Evolutionary conservation across 495 filamentous ascomycete genomes (phyloP).

Genomic region (Parathielavia appendiculata): DNA sequence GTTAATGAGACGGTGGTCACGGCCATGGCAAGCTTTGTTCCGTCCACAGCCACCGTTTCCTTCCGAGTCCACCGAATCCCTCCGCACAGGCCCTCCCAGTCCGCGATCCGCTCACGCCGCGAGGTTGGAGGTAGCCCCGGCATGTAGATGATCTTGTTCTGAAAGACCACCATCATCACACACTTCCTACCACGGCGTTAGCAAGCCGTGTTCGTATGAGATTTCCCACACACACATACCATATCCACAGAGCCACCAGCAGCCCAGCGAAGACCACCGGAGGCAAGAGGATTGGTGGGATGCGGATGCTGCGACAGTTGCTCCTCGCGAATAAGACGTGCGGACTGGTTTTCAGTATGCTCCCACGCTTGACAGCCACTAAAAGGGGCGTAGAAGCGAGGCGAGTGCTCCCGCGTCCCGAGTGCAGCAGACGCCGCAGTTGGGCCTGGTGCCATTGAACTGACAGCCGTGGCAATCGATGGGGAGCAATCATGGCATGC

Average conservation of each 20-base stretch:
- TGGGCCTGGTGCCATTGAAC: constrained; percentile 8
- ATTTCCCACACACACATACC: constrained; percentile 22
- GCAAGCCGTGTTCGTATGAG: neutral
- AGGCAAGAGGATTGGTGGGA: constrained; percentile 55
- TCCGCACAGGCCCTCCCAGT: constrained; percentile 52
- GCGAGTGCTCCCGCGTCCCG: constrained; percentile 7
- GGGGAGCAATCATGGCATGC: constrained; percentile 9
- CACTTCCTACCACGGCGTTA: constrained; percentile 50
- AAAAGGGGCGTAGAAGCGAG: constrained; percentile 11
- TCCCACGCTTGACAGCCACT: constrained; percentile 8
- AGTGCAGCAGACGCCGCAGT: constrained; percentile 13
- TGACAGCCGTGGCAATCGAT: neutral
- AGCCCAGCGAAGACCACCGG: constrained; percentile 64
- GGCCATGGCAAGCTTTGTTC: constrained; percentile 55
- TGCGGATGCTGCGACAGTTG: constrained; percentile 31
- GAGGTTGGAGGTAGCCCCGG: constrained; percentile 62
- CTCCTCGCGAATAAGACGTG: neutral
- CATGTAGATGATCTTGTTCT: constrained; percentile 83
- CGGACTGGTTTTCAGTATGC: neutral
- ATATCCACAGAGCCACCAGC: constrained; percentile 62
- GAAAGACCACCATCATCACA: constrained; percentile 71
- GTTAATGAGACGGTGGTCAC: constrained; percentile 40
- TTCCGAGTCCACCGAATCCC: constrained; percentile 62
- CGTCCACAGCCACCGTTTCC: constrained; percentile 50
- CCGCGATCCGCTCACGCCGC: constrained; percentile 52